Evolutionary conservation across 1,139 yeast species (phyloP), one percentile per base, ranked within the genome.

Genomic region (Schizosaccharomyces versatilis): DNA sequence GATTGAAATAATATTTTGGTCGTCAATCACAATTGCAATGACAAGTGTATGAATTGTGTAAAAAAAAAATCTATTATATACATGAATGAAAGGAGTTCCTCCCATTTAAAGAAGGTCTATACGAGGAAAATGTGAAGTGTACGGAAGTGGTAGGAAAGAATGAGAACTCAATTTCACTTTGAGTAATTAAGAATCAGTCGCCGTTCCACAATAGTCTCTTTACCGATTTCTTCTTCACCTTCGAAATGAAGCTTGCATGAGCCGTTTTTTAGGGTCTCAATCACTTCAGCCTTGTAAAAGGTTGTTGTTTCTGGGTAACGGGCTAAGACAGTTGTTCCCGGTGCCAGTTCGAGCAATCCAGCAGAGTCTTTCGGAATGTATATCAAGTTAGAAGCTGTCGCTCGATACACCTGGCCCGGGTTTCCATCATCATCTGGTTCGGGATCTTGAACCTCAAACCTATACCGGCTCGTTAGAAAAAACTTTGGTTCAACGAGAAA

Each of bases 271-370:
- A 78, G 78, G 55, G 78, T 74, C 0, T 94, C 88, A 44, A 80
- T 81, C 3, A 93, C 97, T 54, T 84, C 84, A 0, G 98, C 98
- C 2, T 94, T 84, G 65, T 90, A 93, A 63, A 90, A 93, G 0
- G 97, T 88, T 0, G 98, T 93, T 0, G 99, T 93, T 62, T 93
- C 99, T 0, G 99, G 99, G 63, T 93, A 93, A 63, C 95, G 72
- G 0, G 97, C 98, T 59, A 93, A 71, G 2, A 90, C 98, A 62
- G 79, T 80, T 0, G 86, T 73, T 0, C 94, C 93, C 47, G 79
- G 71, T 0, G 93, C 81, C 61, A 82, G 84, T 54, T 73, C 73
- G 19, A 77, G 71, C 58, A 81, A 70, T 6, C 68, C 68, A 38
- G 70, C 69, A 0, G 68, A 68, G 10, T 61, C 64, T 0, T 79